Percentiles rank a stretch among this genome's conserved stretches.
phyloP scores from a whole-genome alignment of 2,329 filamentous ascomycete genomes.

The Tolypocladium endophyticum region DNA sequence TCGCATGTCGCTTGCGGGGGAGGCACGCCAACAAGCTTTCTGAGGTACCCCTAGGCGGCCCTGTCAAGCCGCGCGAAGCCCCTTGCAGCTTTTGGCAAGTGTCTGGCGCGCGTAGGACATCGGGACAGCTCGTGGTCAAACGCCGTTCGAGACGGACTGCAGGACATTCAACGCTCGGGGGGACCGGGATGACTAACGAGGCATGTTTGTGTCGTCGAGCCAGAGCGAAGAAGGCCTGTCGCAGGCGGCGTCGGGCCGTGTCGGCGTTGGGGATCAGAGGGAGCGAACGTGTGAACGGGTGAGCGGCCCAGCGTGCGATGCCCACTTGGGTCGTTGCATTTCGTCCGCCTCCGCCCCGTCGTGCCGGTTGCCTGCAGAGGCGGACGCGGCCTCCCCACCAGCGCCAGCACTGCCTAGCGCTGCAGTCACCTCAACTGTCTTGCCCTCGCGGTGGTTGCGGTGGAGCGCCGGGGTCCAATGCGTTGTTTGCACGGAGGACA shows the following conservation, averaged over 20 bases:
- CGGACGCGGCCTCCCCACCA: background rate
- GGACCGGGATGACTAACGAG: background rate
- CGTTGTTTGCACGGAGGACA: background rate
- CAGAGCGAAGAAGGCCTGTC: background rate
- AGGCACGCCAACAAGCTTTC: background rate
- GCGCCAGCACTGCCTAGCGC: background rate
- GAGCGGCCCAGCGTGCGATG: background rate
- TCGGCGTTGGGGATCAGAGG: background rate
- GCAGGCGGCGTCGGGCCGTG: no score
- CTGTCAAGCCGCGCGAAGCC: background rate
- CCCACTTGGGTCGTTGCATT: background rate
- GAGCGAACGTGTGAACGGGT: background rate
- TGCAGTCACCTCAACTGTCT: background rate
- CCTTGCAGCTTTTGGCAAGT: background rate
- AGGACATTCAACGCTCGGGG: background rate
- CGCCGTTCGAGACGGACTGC: background rate
- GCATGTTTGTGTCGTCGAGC: no score
- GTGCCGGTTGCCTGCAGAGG: background rate
- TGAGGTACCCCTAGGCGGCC: background rate
- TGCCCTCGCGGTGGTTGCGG: background rate
- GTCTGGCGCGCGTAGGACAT: background rate
- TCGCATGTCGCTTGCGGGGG: background rate
- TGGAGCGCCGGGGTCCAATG: background rate
- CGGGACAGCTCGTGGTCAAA: background rate
- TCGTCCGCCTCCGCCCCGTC: background rate